These are phyloP conservation scores for Penicillium cataractarum DNA, from an alignment of 495 filamentous ascomycete genomes.

Conservation along the genomic window DNA sequence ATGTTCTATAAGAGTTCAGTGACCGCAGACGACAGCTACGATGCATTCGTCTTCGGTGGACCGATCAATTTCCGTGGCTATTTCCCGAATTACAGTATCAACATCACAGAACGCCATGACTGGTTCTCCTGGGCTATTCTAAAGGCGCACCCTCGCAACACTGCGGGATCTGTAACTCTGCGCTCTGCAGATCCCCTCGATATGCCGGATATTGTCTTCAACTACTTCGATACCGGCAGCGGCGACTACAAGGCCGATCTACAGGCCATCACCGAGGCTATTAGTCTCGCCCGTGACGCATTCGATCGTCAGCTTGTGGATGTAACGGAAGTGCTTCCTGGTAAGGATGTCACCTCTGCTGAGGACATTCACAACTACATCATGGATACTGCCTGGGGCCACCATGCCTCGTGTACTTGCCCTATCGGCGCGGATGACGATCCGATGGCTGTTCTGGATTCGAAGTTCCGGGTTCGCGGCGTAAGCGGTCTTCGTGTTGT, in stretches of 20 bases:
- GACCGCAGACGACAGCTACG: conserved; percentile 43
- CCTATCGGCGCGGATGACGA: conserved; percentile 60
- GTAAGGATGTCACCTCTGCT: conserved; percentile 37
- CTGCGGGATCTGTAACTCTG: conserved; percentile 54
- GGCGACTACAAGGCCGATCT: conserved; percentile 46
- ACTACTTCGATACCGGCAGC: conserved; percentile 54
- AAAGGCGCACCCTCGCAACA: conserved; percentile 57
- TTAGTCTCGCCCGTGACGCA: conserved; percentile 48
- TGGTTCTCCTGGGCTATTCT: conserved; percentile 56
- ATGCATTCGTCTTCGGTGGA: conserved; percentile 57
- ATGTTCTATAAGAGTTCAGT: conserved; percentile 50
- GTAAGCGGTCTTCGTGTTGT: conserved; percentile 60
- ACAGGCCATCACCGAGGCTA: conserved; percentile 49
- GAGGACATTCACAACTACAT: conserved; percentile 53
- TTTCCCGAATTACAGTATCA: conserved; percentile 40
- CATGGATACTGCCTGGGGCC: conserved; percentile 58
- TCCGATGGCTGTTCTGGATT: conserved; percentile 62
- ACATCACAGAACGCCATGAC: conserved; percentile 31
- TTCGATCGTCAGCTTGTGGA: conserved; percentile 33
- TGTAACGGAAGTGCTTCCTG: conserved; percentile 52
- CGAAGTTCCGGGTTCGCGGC: conserved; percentile 58
- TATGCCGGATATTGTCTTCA: conserved; percentile 58
- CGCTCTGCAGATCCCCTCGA: conserved; percentile 55
- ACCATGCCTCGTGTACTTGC: conserved; percentile 63
- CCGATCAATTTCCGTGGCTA: conserved; percentile 53